Conservation (phyloP, 768 basidiomycete species). For the Lactifluus subvellereus region DNA sequence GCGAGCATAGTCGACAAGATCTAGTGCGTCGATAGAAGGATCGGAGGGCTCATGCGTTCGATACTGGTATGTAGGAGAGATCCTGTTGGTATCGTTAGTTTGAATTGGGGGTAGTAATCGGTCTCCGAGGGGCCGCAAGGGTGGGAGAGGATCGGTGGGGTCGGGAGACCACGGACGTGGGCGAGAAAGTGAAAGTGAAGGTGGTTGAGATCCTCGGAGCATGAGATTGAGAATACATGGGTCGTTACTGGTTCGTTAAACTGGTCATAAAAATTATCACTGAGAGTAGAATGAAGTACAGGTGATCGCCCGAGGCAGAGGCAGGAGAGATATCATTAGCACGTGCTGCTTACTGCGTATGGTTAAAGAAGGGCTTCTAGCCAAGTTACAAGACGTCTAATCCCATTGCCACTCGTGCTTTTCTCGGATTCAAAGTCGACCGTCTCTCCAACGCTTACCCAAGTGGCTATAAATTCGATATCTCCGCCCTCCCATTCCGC, state of each 20-base stretch:
- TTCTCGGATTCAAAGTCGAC: slow-evolving; percentile 34
- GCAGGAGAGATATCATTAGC: not conserved
- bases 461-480: slow-evolving; percentile 60
- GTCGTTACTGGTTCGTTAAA: slow-evolving; percentile 18
- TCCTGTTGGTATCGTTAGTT: slow-evolving; percentile 23
- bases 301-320: not conserved
- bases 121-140: slow-evolving; percentile 25
- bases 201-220: slow-evolving; percentile 44
- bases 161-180: slow-evolving; percentile 62
- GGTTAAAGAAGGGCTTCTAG: slow-evolving; percentile 2
- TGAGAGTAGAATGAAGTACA: not conserved
- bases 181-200: slow-evolving; percentile 48
- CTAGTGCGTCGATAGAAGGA: slow-evolving; percentile 62
- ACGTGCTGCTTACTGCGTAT: slow-evolving; percentile 7
- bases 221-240: slow-evolving; percentile 38
- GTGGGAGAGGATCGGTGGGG: slow-evolving; percentile 41
- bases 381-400: slow-evolving; percentile 5
- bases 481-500: slow-evolving; percentile 82
- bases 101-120: slow-evolving; percentile 23
- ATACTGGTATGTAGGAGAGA: slow-evolving; percentile 16
- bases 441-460: slow-evolving; percentile 34
- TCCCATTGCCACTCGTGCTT: slow-evolving; percentile 20
- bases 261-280: not conserved
- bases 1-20: slow-evolving; percentile 64
- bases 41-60: slow-evolving; percentile 48